Evolutionary conservation across 176 grass and related monocot species (phyloP), one percentile per base, ranked within the genome.

Genomic region (Carex parvula): DNA sequence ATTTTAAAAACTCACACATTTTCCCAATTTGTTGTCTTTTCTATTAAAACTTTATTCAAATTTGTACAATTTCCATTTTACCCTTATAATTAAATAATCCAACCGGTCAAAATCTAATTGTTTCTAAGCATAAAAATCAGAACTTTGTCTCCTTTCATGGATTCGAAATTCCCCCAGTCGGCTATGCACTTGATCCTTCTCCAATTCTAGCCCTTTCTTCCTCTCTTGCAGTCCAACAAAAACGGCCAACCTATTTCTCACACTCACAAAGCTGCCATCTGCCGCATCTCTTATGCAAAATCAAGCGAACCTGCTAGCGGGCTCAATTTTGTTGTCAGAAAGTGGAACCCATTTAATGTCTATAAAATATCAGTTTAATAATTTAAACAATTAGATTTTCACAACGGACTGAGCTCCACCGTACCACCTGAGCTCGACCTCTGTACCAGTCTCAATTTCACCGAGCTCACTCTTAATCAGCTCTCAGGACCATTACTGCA

Each of bases 21-120:
- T 29, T 29, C 0, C 29, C 29, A 29, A 29, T 29, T 29, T 29
- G 29, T 29, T 29, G 29, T 29, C 29, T 29, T 29, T 29, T 29
- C 29, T 29, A 29, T 29, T 29, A 29, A 29, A 29, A 29, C 29
- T 29, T 29, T 29, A 29, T 29, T 29, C 0, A 29, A 29, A 29
- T 2, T 29, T 29, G 29, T 29, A 29, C 1, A 29, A 29, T 29
- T 29, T 29, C 29, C 29, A 29, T 29, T 29, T 1, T 29, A 29
- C 92, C 17, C 95, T 90, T 58, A 85, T 30, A 83, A 93, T 80
- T 54, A 88, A 79, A 81, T 63, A 68, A 82, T 93, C 89, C 82
- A 93, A 83, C 74, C 63, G 81, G 35, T 35, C 74, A 66, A 92
- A 93, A 72, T 95, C 87, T 64, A 98, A 37, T 22, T 89, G 79